phyloP scores from a whole-genome alignment of 2,329 filamentous ascomycete species.

The Lachnellula arida region DNA sequence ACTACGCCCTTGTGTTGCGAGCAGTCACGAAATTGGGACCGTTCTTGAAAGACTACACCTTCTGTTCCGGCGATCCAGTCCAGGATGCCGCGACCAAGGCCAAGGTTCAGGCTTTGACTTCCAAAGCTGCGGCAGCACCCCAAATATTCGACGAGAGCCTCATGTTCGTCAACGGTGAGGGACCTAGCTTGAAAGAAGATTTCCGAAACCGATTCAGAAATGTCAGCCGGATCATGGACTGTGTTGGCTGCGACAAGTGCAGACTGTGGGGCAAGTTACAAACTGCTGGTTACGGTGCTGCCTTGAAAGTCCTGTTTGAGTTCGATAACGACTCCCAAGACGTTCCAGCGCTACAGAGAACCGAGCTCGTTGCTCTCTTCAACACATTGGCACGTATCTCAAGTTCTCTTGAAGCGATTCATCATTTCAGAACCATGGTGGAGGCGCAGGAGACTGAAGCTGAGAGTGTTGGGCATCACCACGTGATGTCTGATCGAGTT shows the following conservation, averaged over 20 bases:
- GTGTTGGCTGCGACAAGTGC: conserved; percentile 97
- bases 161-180: conserved; percentile 83
- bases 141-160: conserved; percentile 90
- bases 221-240: conserved; percentile 95
- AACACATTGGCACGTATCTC: conserved; percentile 90
- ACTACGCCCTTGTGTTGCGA: conserved; percentile 91
- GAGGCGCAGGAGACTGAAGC: conserved; percentile 33
- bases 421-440: conserved; percentile 61
- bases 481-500: conserved; percentile 24
- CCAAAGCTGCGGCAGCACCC: conserved; percentile 62
- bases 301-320: conserved; percentile 93
- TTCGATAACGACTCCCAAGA: conserved; percentile 61
- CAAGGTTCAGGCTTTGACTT: conserved; percentile 73
- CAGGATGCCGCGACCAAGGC: conserved; percentile 76
- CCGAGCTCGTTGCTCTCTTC: conserved; percentile 88
- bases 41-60: conserved; percentile 76
- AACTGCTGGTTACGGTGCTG: conserved; percentile 89
- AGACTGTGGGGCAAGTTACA: conserved; percentile 97
- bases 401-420: conserved; percentile 70
- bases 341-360: conserved; percentile 71
- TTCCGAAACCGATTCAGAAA: conserved; percentile 97
- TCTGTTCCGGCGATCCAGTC: conserved; percentile 78
- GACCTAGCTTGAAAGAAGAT: conserved; percentile 83
- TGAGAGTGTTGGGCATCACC: conserved; percentile 17
- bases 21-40: conserved; percentile 87